Percentiles rank a stretch among this genome's conserved stretches.
These are phyloP conservation scores for Ceriops tagal DNA, from an alignment of 345 rosid species.

Conservation along the genomic window DNA sequence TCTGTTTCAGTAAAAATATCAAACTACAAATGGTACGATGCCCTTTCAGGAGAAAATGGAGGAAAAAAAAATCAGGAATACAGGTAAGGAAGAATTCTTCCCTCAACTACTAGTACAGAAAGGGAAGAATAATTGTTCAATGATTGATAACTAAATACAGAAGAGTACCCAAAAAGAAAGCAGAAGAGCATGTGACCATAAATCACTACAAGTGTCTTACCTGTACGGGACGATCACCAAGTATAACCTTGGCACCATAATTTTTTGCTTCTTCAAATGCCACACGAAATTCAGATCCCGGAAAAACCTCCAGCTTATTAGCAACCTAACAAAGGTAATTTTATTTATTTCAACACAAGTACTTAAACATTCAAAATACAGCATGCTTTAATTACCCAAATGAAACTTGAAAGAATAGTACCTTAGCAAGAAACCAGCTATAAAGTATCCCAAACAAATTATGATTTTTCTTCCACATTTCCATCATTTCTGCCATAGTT, in stretches of 20 bases:
- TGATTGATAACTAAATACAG: neutral
- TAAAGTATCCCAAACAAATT: constrained; percentile 85
- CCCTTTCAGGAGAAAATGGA: no score
- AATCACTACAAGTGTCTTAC: constrained; percentile 33
- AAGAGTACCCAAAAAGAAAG: neutral
- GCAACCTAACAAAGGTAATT: constrained; percentile 53
- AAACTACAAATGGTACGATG: neutral
- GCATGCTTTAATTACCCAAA: neutral
- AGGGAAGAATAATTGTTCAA: no score
- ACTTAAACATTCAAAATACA: neutral
- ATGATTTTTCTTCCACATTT: constrained; percentile 86
- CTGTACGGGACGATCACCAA: constrained; percentile 96
- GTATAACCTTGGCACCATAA: constrained; percentile 73
- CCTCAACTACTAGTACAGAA: no score
- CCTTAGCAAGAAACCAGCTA: constrained; percentile 98
- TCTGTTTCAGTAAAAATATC: constrained; percentile 38
- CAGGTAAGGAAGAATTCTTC: no score
- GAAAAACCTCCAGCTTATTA: constrained; percentile 70
- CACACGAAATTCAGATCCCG: constrained; percentile 93
- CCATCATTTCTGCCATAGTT: constrained; percentile 80
- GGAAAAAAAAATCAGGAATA: neutral
- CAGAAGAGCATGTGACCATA: neutral
- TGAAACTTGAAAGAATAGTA: constrained; percentile 9
- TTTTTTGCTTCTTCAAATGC: constrained; percentile 86
- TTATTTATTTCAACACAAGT: neutral